Conservation (phyloP, 192 early-diverging fungal genomes). For the Coemansia sp. region DNA sequence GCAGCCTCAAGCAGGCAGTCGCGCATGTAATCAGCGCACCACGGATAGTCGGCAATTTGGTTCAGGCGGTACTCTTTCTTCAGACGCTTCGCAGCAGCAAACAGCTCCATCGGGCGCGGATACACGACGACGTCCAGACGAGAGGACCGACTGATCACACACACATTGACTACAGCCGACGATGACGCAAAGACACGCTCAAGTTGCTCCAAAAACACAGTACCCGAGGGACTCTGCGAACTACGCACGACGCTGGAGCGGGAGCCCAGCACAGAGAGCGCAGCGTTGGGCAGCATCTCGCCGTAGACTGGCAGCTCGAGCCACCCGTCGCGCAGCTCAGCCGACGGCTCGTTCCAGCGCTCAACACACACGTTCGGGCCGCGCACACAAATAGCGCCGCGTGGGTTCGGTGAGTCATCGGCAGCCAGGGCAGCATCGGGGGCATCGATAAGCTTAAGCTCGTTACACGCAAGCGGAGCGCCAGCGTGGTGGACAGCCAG, state of each 20-base stretch:
- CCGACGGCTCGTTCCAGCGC: slow-evolving; percentile 27
- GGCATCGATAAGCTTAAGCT: slow-evolving; percentile 46
- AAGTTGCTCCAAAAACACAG: slow-evolving; percentile 25
- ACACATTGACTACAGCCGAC: slow-evolving; percentile 30
- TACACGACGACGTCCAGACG: slow-evolving; percentile 26
- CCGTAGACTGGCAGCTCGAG: slow-evolving; percentile 31
- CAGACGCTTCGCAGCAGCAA: slow-evolving; percentile 18
- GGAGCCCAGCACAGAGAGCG: slow-evolving; percentile 36
- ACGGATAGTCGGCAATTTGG: slow-evolving; percentile 31
- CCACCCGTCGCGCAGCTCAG: slow-evolving; percentile 29
- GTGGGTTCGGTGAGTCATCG: slow-evolving; percentile 38
- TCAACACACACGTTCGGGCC: slow-evolving; percentile 35
- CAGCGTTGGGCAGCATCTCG: slow-evolving; percentile 47
- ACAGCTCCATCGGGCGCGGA: slow-evolving; percentile 42
- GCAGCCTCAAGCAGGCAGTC: slow-evolving; percentile 27
- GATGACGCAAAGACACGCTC: slow-evolving; percentile 32
- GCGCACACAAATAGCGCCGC: slow-evolving; percentile 39
- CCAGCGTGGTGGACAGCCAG: slow-evolving; percentile 51
- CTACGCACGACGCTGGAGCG: slow-evolving; percentile 13
- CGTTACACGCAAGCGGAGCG: slow-evolving; percentile 49
- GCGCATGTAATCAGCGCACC: slow-evolving; percentile 43
- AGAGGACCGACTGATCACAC: slow-evolving; percentile 18
- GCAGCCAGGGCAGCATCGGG: slow-evolving; percentile 3
- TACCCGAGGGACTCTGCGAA: slow-evolving; percentile 19
- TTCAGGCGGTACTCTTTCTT: slow-evolving; percentile 41